A percentile compares a stretch with the other conserved stretches of the same genome.
Conservation (phyloP, 2,329 filamentous ascomycete genomes). For the Fusarium musae region DNA sequence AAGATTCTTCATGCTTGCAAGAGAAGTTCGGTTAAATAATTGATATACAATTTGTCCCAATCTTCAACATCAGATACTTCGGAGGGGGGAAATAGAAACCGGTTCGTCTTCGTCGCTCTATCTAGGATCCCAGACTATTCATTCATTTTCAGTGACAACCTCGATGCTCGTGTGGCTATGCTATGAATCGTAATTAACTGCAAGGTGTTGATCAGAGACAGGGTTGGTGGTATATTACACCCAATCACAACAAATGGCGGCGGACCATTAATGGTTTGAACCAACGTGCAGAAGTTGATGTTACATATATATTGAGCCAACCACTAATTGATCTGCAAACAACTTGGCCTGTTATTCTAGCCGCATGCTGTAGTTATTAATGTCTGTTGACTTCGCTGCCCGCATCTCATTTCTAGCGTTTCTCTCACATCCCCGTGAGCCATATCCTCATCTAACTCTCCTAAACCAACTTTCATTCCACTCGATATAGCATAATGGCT, state of each 20-base stretch:
- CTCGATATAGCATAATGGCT: neutral
- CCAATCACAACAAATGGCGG: neutral
- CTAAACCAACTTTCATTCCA: neutral
- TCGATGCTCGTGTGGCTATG: neutral
- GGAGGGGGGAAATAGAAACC: neutral
- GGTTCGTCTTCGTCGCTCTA: neutral
- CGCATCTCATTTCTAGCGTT: neutral
- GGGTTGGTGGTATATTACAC: neutral
- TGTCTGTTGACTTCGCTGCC: neutral
- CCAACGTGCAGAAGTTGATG: neutral
- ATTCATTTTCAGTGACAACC: neutral
- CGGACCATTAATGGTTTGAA: neutral
- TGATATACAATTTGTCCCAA: neutral
- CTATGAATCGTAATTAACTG: neutral
- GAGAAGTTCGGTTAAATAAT: neutral
- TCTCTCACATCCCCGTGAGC: neutral
- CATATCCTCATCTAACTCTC: neutral
- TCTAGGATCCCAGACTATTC: neutral
- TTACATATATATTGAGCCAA: neutral
- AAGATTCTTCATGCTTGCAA: neutral
- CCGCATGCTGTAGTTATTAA: no score
- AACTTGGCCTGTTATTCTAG: no score
- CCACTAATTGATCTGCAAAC: neutral
- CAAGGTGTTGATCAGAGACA: neutral
- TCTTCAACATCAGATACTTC: neutral